Conservation (phyloP, 257 asterid species). For the Ilex asprella region DNA sequence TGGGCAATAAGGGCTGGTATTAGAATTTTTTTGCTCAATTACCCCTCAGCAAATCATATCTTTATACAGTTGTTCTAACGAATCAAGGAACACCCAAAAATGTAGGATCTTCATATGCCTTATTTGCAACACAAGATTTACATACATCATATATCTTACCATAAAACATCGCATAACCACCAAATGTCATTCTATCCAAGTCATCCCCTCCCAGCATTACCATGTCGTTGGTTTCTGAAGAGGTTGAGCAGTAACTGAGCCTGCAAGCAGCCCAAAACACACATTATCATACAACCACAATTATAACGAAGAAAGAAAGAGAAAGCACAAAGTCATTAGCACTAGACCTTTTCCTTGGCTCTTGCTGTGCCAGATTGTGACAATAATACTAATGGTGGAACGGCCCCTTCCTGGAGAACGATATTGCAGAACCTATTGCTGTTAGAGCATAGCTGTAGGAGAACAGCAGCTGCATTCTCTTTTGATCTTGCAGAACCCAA, state of each 20-base stretch:
- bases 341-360: conserved; percentile 71
- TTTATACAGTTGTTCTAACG: neutral
- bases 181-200: neutral
- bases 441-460: conserved; percentile 71
- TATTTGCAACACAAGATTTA: no score
- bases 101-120: neutral
- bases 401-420: conserved; percentile 80
- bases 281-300: neutral
- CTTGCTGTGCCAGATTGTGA: conserved; percentile 79
- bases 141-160: neutral
- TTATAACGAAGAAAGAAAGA: neutral
- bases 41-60: neutral
- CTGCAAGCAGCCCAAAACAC: neutral
- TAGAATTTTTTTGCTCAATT: no score
- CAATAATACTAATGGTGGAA: conserved; percentile 79
- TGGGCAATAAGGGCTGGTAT: neutral
- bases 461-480: conserved; percentile 94
- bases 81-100: neutral
- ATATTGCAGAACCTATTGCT: conserved; percentile 59
- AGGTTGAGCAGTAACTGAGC: neutral
- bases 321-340: neutral
- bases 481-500: conserved; percentile 80
- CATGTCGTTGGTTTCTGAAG: neutral
- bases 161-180: neutral
- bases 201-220: neutral